Evolutionary conservation across 495 filamentous ascomycete genomes (phyloP).

Genomic region (Aspergillus baeticus): DNA sequence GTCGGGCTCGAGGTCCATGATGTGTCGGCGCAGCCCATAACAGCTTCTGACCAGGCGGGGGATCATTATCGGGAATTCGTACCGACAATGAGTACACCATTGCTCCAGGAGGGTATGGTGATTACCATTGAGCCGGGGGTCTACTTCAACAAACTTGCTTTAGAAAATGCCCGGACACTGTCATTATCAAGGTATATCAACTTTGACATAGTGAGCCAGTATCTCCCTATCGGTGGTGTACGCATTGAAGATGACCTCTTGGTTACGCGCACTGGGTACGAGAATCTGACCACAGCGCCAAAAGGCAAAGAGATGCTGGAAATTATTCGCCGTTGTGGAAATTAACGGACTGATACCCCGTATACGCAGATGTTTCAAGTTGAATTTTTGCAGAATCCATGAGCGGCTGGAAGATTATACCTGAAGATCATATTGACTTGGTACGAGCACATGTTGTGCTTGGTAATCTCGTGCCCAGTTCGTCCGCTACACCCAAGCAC

Average conservation of each 20-base stretch:
- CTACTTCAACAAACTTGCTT: slow-evolving; percentile 86
- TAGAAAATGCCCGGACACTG: slow-evolving; percentile 70
- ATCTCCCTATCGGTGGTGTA: slow-evolving; percentile 79
- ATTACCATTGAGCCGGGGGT: slow-evolving; percentile 89
- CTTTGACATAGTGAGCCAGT: slow-evolving; percentile 64
- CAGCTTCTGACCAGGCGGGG: slow-evolving; percentile 25
- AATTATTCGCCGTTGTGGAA: slow-evolving; percentile 45
- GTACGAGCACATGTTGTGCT: not conserved
- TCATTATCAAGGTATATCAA: slow-evolving; percentile 71
- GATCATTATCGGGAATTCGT: slow-evolving; percentile 19
- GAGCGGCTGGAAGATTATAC: not conserved
- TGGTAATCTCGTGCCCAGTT: not conserved
- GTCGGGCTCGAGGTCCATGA: slow-evolving; percentile 91
- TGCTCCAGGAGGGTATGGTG: slow-evolving; percentile 68
- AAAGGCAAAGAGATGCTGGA: slow-evolving; percentile 71
- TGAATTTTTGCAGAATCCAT: not conserved
- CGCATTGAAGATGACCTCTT: slow-evolving; percentile 92
- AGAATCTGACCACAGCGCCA: slow-evolving; percentile 81
- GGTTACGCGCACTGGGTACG: slow-evolving; percentile 71
- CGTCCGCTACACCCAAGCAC: not conserved
- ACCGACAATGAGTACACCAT: slow-evolving; percentile 26
- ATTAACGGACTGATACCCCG: slow-evolving; percentile 7
- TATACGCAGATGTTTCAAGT: no score
- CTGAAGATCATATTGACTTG: not conserved
- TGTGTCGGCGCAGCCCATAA: slow-evolving; percentile 54